Conservation (phyloP, 768 basidiomycete species). For the Mycena pura region DNA sequence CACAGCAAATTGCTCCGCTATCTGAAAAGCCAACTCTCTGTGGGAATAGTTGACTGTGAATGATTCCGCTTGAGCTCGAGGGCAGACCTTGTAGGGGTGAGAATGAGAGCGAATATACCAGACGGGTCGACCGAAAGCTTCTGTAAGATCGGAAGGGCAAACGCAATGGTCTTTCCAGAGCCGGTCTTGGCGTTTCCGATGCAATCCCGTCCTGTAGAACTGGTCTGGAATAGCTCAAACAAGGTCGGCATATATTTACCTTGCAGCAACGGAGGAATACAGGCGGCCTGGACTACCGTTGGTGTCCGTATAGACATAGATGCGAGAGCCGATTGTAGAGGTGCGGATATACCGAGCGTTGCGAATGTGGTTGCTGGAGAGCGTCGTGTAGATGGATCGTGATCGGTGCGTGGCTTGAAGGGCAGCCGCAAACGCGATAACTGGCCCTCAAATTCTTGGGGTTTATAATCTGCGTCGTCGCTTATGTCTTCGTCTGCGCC, state of each 20-base stretch:
- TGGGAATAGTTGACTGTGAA: not conserved
- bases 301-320: slow-evolving; percentile 87
- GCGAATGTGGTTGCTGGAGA: slow-evolving; percentile 53
- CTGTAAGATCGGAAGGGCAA: slow-evolving; percentile 94
- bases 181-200: slow-evolving; percentile 99
- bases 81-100: slow-evolving; percentile 91
- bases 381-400: slow-evolving; percentile 15
- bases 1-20: slow-evolving; percentile 94
- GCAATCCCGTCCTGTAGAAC: slow-evolving; percentile 81
- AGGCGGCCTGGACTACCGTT: slow-evolving; percentile 88
- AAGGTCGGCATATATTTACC: slow-evolving; percentile 51
- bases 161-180: slow-evolving; percentile 97
- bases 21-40: slow-evolving; percentile 97
- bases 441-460: slow-evolving; percentile 14
- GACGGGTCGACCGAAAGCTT: slow-evolving; percentile 88
- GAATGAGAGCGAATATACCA: slow-evolving; percentile 90
- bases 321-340: slow-evolving; percentile 68
- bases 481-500: slow-evolving; percentile 1
- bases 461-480: slow-evolving; percentile 9
- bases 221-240: not conserved
- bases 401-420: slow-evolving; percentile 15
- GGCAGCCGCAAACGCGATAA: slow-evolving; percentile 1
- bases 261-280: slow-evolving; percentile 85
- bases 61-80: not conserved
- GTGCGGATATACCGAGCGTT: slow-evolving; percentile 63